phyloP scores from a whole-genome alignment of 805 yeast genomes.

The Cephaloascus albidus region DNA sequence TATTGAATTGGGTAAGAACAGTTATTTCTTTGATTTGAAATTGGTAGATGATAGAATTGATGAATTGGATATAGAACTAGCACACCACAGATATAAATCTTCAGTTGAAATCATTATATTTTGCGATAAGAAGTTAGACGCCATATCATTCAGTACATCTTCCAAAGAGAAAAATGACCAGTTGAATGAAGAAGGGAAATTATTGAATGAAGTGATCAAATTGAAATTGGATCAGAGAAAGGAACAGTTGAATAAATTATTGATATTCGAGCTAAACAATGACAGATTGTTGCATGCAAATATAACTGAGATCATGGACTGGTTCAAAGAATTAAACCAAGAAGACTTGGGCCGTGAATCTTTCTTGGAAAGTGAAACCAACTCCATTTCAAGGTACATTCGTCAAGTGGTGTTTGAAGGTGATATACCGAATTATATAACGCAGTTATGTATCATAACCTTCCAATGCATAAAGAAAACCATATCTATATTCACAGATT shows the following conservation, averaged over 20 bases:
- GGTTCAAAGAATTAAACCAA: constrained; percentile 27
- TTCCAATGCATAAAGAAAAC: constrained; percentile 56
- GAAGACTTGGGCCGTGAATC: constrained; percentile 38
- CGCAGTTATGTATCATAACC: constrained; percentile 53
- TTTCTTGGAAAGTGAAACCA: constrained; percentile 38
- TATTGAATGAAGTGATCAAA: constrained; percentile 29
- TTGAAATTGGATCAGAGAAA: constrained; percentile 28
- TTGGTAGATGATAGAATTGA: constrained; percentile 54
- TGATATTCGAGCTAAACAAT: constrained; percentile 22
- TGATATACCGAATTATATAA: constrained; percentile 40
- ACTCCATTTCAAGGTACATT: constrained; percentile 33
- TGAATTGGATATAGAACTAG: constrained; percentile 58
- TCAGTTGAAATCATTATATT: constrained; percentile 32
- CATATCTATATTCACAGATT: constrained; percentile 38
- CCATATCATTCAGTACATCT: background rate
- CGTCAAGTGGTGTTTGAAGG: constrained; percentile 38
- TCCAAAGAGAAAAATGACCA: background rate
- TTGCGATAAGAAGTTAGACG: constrained; percentile 20
- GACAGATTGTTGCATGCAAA: constrained; percentile 24
- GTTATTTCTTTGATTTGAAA: constrained; percentile 34
- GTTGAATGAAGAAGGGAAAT: background rate
- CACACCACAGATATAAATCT: constrained; percentile 44
- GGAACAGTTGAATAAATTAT: constrained; percentile 22
- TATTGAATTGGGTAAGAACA: constrained; percentile 28
- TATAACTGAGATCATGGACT: constrained; percentile 10